Conservation (phyloP, 495 filamentous ascomycete genomes). For the Daldinia vernicosa region DNA sequence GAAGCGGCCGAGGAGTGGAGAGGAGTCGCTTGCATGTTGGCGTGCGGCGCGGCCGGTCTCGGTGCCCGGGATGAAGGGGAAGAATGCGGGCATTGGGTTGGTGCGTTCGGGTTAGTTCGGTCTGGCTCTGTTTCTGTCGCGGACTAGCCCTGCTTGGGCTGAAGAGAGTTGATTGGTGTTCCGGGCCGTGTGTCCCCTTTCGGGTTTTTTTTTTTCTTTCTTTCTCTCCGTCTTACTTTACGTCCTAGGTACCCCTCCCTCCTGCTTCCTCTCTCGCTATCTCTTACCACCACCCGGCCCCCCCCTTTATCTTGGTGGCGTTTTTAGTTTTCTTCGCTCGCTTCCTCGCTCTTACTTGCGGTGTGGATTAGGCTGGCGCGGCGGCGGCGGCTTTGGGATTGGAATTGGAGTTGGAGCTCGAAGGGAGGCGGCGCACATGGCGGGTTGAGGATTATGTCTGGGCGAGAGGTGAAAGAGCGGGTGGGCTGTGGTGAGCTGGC, state of each 20-base stretch:
- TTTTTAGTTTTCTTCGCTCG: not conserved
- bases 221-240: not conserved
- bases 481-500: not conserved
- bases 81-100: slow-evolving; percentile 64
- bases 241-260: not conserved
- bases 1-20: slow-evolving; percentile 67
- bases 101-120: not conserved
- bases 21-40: slow-evolving; percentile 53
- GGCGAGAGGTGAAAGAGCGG: not conserved
- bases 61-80: slow-evolving; percentile 68
- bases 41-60: slow-evolving; percentile 55
- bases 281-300: not conserved
- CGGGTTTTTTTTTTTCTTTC: too few relatives aligned
- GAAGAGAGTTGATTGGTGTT: not conserved
- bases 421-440: slow-evolving; percentile 29
- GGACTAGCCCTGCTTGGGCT: not conserved
- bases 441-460: slow-evolving; percentile 4
- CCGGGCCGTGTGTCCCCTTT: not conserved
- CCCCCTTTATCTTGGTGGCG: not conserved
- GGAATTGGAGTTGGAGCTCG: not conserved
- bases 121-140: not conserved
- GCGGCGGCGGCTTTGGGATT: not conserved
- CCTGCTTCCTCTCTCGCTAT: not conserved
- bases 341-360: slow-evolving; percentile 4
- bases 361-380: slow-evolving; percentile 1